These are phyloP conservation scores for Fraxinus pennsylvanica DNA, from an alignment of 257 asterid genomes.

Conservation along the genomic window DNA sequence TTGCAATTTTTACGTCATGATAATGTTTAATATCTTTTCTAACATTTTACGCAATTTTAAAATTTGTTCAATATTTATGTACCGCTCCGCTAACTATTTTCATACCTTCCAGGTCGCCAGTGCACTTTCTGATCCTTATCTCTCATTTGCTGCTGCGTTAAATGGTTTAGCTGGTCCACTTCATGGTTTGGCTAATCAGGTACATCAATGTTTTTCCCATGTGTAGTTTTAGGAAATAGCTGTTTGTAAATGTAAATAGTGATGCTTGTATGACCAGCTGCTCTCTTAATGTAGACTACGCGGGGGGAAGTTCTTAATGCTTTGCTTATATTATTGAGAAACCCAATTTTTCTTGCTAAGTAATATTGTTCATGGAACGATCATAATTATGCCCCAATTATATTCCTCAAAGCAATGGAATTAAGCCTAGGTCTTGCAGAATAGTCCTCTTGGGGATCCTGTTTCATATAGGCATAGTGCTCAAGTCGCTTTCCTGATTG, in stretches of 20 bases:
- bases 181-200: slow-evolving; percentile 99
- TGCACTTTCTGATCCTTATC: slow-evolving; percentile 99
- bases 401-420: background rate
- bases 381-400: background rate
- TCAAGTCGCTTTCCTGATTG: background rate
- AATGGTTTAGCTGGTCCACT: slow-evolving; percentile 99
- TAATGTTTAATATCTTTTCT: slow-evolving; percentile 5
- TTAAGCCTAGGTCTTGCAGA: slow-evolving; percentile 4
- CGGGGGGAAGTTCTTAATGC: background rate
- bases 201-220: slow-evolving; percentile 26
- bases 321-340: slow-evolving; percentile 2
- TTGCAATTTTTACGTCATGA: slow-evolving; percentile 2
- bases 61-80: slow-evolving; percentile 6
- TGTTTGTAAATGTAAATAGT: background rate
- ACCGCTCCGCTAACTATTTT: slow-evolving; percentile 20
- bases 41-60: slow-evolving; percentile 11
- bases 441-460: background rate
- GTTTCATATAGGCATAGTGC: background rate
- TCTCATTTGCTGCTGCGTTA: slow-evolving; percentile 96
- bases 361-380: background rate
- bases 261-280: background rate
- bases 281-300: background rate
- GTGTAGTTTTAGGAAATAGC: background rate
- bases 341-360: background rate
- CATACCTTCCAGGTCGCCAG: slow-evolving; percentile 75